Base-by-base conservation (phyloP, 352 stramenopile genomes). In the Pythium guiyangense region DNA sequence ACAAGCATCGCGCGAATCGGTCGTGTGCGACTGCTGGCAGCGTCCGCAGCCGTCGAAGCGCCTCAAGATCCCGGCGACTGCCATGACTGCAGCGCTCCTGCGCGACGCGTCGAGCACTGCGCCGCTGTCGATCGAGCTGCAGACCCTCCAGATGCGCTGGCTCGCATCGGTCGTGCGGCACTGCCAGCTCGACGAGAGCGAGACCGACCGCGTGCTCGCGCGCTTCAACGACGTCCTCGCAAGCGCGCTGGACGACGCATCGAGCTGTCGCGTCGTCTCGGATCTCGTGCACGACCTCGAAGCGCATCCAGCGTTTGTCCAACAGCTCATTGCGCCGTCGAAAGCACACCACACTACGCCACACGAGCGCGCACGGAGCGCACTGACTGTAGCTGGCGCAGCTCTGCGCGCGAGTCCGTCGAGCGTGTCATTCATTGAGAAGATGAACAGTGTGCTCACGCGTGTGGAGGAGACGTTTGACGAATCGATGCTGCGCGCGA, bases 121-220 rank as follows among this genome's bases (percentile, higher is more conserved):
- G 12, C 31, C 31, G 8, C 31, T 37, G 9, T 60, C 61, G 15
- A 60, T 67, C 42, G 53, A 22, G 18, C 50, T 71, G 17, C 71
- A 69, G 10, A 31, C 63, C 2, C 40, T 58, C 39, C 62, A 52
- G 49, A 64, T 76, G 17, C 57, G 58, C 20, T 53, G 69, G 18
- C 50, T 84, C 17, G 64, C 67, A 25, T 78, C 62, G 34, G 49
- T 80, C 2, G 67, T 80, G 34, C 57, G 68, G 40, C 75, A 86
- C 45, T 86, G 73, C 59, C 49, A 69, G 26, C 48, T 82, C 35
- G 62, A 74, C 29, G 66, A 56, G 48, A 44, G 29, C 47, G 61
- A 54, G 8, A 59, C 71, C 25, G 25, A 58, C 27, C 58, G 64
- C 34, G 49, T 54, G 20, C 12, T 69, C 14, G 66, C 65, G 6